Conservation (phyloP, 2,329 filamentous ascomycete species). For the Neofusicoccum sp. region DNA sequence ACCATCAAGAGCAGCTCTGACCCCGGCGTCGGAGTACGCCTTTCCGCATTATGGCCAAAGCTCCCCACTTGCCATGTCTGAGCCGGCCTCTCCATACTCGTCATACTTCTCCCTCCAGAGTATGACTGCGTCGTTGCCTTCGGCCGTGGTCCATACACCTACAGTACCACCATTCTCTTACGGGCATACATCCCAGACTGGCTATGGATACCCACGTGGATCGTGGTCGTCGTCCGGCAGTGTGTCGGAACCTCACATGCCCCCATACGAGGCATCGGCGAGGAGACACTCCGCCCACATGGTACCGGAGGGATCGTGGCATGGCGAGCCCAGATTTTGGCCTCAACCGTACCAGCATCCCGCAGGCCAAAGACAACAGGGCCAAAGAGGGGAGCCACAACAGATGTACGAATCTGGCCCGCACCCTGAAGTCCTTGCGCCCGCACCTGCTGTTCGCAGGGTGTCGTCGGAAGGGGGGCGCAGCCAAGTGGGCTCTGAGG, state of each 20-base stretch:
- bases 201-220: slow-evolving; percentile 3
- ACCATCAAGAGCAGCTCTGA: slow-evolving; percentile 1
- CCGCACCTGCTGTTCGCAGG: slow-evolving; percentile 2
- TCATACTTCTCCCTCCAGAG: slow-evolving; percentile 13
- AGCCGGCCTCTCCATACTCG: slow-evolving; percentile 15
- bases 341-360: not conserved
- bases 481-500: slow-evolving; percentile 2
- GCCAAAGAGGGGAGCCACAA: not conserved
- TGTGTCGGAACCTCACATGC: not conserved
- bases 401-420: not conserved
- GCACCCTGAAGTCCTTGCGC: not conserved
- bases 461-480: not conserved
- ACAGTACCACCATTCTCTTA: not conserved
- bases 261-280: not conserved
- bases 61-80: slow-evolving; percentile 6
- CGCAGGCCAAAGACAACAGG: not conserved
- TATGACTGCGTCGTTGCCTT: slow-evolving; percentile 7
- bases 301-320: not conserved
- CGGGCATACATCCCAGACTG: not conserved
- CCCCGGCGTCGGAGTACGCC: slow-evolving; percentile 2
- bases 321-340: slow-evolving; percentile 1
- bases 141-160: not conserved
- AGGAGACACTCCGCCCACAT: not conserved
- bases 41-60: slow-evolving; percentile 4
- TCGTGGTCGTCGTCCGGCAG: slow-evolving; percentile 12